Percentiles rank a stretch among this genome's conserved stretches.
Evolutionary conservation across 2,329 filamentous ascomycete genomes (phyloP).

Genomic region (Phaeosphaeria sp.): DNA sequence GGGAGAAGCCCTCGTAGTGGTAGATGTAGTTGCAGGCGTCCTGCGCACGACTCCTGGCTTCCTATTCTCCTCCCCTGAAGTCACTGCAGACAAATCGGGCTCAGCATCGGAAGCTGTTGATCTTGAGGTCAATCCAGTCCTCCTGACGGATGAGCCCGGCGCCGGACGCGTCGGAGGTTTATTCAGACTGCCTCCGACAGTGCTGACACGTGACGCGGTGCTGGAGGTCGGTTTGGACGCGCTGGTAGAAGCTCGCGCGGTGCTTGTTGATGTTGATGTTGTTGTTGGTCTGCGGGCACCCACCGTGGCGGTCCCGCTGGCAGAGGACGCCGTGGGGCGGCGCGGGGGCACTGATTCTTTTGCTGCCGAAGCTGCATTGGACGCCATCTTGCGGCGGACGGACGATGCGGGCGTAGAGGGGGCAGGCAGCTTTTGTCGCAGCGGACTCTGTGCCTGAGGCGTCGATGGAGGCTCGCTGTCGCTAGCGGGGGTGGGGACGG

Average conservation of each 20-base stretch:
- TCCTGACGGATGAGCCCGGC: slow-evolving; percentile 29
- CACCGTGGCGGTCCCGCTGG: slow-evolving; percentile 17
- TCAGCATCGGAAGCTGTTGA: slow-evolving; percentile 38
- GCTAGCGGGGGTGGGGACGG: slow-evolving; percentile 17
- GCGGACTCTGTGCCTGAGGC: slow-evolving; percentile 12
- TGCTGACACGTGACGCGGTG: slow-evolving; percentile 34
- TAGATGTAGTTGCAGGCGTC: slow-evolving; percentile 24
- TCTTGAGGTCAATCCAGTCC: slow-evolving; percentile 29
- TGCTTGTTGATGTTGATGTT: slow-evolving; percentile 22
- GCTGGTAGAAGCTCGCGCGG: slow-evolving; percentile 31
- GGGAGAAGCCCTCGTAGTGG: slow-evolving; percentile 33
- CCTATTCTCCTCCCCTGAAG: slow-evolving; percentile 47
- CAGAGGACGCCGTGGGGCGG: slow-evolving; percentile 26
- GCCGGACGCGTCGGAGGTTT: slow-evolving; percentile 47
- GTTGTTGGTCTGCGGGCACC: slow-evolving; percentile 34
- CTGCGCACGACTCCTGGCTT: slow-evolving; percentile 34
- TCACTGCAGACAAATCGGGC: slow-evolving; percentile 42
- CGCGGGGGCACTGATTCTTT: slow-evolving; percentile 41
- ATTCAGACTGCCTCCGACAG: slow-evolving; percentile 40
- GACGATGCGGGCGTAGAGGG: slow-evolving; percentile 36
- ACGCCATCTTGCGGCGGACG: slow-evolving; percentile 43
- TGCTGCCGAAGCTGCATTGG: slow-evolving; percentile 31
- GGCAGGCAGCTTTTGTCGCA: slow-evolving; percentile 25
- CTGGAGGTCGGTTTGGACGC: slow-evolving; percentile 33
- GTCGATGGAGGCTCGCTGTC: slow-evolving; percentile 11